These are phyloP conservation scores for slime mould (Dictyostelium discoideum) DNA, from an alignment of 78 protist species.

Conservation along the genomic window dicty_2.7 NC_007091.3:1880001-1880500, in stretches of 20 bases:
- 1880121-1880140: conserved; percentile 20
- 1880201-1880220: background rate
- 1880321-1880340: background rate
- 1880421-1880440: background rate
- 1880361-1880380: background rate
- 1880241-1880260: background rate
- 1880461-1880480: background rate
- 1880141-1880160: conserved; percentile 9
- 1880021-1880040: conserved; percentile 21
- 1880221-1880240: background rate
- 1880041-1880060: conserved; percentile 29
- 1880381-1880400: background rate
- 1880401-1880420: background rate
- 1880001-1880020: conserved; percentile 31
- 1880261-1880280: no score
- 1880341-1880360: conserved; percentile 1
- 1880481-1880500: background rate
- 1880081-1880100: background rate
- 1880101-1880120: background rate
- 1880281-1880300: background rate
- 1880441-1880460: background rate
- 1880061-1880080: conserved; percentile 15
- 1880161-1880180: background rate
- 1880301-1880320: background rate
- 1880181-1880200: background rate